phyloP scores from a whole-genome alignment of 305 asterid species.

The Stenogyne calaminthoides region DNA sequence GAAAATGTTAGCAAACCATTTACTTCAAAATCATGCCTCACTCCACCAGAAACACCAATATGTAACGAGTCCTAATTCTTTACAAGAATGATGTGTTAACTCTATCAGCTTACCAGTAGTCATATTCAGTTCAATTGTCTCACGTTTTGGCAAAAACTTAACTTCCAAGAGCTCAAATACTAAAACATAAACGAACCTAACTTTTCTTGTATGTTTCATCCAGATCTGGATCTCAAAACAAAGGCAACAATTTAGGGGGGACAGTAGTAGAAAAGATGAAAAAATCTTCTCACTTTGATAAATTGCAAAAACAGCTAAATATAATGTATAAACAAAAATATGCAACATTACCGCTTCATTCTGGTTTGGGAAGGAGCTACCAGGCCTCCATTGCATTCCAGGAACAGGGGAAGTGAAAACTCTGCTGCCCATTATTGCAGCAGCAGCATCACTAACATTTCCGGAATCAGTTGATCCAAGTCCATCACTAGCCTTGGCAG shows the following conservation, averaged over 20 bases:
- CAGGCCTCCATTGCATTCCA: constrained; percentile 96
- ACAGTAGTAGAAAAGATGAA: background rate
- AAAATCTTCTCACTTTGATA: background rate
- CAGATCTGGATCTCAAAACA: constrained; percentile 14
- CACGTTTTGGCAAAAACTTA: background rate
- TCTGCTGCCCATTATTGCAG: constrained; percentile 63
- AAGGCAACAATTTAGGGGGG: constrained; percentile 4
- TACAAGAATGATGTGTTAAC: background rate
- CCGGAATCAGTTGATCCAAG: constrained; percentile 65
- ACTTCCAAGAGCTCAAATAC: constrained; percentile 9
- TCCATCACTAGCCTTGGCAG: constrained; percentile 69
- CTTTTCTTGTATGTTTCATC: constrained; percentile 1
- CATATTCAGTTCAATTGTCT: constrained; percentile 2
- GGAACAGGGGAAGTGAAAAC: constrained; percentile 77
- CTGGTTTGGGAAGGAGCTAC: constrained; percentile 82
- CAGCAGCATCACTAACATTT: constrained; percentile 60
- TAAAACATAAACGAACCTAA: constrained; percentile 13
- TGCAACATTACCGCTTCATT: constrained; percentile 64
- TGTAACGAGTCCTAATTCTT: constrained; percentile 12
- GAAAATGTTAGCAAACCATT: background rate
- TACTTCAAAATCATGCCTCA: constrained; percentile 7
- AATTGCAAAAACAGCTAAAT: constrained; percentile 3
- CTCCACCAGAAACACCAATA: background rate
- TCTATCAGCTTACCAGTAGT: background rate
- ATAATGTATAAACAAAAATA: constrained; percentile 24